Base-by-base conservation (phyloP, 345 rosid genomes). In the Syzygium aromaticum region DNA sequence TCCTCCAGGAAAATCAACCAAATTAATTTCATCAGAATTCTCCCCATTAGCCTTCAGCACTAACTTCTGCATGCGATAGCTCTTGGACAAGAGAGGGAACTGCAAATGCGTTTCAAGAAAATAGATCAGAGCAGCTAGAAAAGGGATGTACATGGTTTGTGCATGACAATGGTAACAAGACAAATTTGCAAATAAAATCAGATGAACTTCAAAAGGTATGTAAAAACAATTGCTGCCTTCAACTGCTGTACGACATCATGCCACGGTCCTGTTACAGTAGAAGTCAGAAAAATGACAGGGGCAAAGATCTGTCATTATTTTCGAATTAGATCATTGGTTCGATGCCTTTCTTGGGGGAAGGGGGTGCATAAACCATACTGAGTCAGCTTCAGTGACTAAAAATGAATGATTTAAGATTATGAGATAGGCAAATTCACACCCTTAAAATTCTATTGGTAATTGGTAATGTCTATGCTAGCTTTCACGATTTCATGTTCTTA, bases 31-130 rank as follows among this genome's bases (percentile, higher is more conserved):
- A 84, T 94, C 91, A 12, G 91, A 92, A 53, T 88, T 90, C 57
- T 94, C 96, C 84, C 94, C 97, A 23, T 84, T 86, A 40, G 92
- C 96, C 52, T 92, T 86, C 83, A 54, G 87, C 85, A 94, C 93
- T 21, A 97, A 91, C 85, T 92, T 95, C 85, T 93, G 98, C 95
- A 97, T 87, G 87, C 89, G 86, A 61, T 91, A 93, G 90, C 98
- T 93, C 94, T 94, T 97, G 11, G 99, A 97, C 91, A 97, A 90
- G 82, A 97, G 94, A 64, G 99, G 99, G 87, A 97, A 97, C 99
- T 97, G 97, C 91, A 86, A 82, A 73, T 19, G 80, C 2, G 0
- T 73, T 73, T 17, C 49, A 38, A 73, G 49, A 73, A 33, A 73
- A 73, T 8, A 38, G 80, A 73, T 73, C 49, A 73, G 49, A 38